phyloP scores from a whole-genome alignment of 768 basidiomycete genomes.

The Antrodiella citrinella region DNA sequence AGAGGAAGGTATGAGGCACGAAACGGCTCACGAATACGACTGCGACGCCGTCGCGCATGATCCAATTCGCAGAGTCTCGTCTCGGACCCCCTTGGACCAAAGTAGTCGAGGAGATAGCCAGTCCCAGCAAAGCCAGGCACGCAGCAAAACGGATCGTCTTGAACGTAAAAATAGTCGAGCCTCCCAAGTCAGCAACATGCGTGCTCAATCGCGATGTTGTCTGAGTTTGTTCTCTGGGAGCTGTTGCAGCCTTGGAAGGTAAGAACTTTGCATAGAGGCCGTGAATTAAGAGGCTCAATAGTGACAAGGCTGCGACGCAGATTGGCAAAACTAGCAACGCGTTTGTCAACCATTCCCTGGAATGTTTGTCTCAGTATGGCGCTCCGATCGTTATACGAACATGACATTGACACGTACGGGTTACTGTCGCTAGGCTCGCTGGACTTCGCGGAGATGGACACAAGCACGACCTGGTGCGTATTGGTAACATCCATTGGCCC shows the following conservation, averaged over 20 bases:
- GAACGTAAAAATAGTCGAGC: slow-evolving; percentile 5
- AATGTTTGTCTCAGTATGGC: background rate
- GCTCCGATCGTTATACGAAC: too few relatives aligned
- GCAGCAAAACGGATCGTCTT: slow-evolving; percentile 6
- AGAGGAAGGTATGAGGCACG: background rate
- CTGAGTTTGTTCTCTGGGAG: background rate
- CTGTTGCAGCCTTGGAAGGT: background rate
- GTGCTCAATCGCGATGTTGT: background rate
- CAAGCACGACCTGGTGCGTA: too few relatives aligned
- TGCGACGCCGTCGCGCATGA: background rate
- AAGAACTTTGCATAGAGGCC: background rate
- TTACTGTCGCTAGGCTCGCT: too few relatives aligned
- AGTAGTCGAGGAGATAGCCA: background rate
- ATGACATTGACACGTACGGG: too few relatives aligned
- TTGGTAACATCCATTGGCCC: too few relatives aligned
- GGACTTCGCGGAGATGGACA: too few relatives aligned
- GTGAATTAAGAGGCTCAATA: background rate
- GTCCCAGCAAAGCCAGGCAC: slow-evolving; percentile 1
- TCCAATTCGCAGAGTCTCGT: background rate
- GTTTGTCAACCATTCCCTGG: background rate
- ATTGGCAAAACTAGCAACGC: background rate
- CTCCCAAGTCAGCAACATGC: slow-evolving; percentile 1
- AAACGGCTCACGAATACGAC: background rate
- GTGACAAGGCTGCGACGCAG: background rate
- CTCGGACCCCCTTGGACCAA: background rate